A percentile compares a stretch with the other conserved stretches of the same genome.
These are phyloP conservation scores for Aspergillus bertholletiae DNA, from an alignment of 495 filamentous ascomycete genomes.

Conservation along the genomic window DNA sequence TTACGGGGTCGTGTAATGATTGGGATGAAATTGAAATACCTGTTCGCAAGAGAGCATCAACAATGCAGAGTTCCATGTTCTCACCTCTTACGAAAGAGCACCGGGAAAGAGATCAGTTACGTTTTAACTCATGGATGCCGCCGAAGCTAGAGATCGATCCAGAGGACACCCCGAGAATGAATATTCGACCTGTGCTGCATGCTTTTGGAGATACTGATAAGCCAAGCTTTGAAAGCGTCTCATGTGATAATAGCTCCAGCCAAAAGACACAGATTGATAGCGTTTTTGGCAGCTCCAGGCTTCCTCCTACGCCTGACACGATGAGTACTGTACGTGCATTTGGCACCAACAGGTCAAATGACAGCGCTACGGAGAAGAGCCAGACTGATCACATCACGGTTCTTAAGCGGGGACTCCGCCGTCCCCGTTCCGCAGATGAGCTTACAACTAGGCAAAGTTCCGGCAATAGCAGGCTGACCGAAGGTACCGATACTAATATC, in stretches of 20 bases:
- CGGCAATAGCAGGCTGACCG: slow-evolving; percentile 22
- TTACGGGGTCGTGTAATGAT: slow-evolving; percentile 12
- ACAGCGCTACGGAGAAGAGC: slow-evolving; percentile 28
- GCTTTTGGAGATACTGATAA: slow-evolving; percentile 14
- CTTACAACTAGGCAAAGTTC: slow-evolving; percentile 29
- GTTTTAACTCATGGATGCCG: slow-evolving; percentile 32
- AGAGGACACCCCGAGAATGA: slow-evolving; percentile 19
- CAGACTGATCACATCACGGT: slow-evolving; percentile 11
- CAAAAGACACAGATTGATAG: slow-evolving; percentile 27
- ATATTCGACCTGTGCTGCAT: slow-evolving; percentile 16
- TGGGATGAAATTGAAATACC: slow-evolving; percentile 34
- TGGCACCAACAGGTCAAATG: slow-evolving; percentile 32
- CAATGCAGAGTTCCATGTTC: slow-evolving; percentile 15
- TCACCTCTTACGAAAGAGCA: slow-evolving; percentile 9
- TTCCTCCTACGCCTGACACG: slow-evolving; percentile 45
- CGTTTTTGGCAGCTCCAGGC: slow-evolving; percentile 31
- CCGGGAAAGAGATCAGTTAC: slow-evolving; percentile 19
- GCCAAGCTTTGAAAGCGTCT: slow-evolving; percentile 15
- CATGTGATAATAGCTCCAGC: slow-evolving; percentile 21
- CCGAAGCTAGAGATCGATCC: slow-evolving; percentile 15
- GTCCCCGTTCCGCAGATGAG: slow-evolving; percentile 35
- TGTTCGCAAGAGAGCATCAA: slow-evolving; percentile 20
- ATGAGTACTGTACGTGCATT: slow-evolving; percentile 39
- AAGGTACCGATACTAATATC: slow-evolving; percentile 30
- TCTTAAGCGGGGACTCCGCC: slow-evolving; percentile 21